These are phyloP conservation scores for Paramarasmius palmivorus DNA, from an alignment of 1,284 basidiomycete genomes.

Conservation along the genomic window DNA sequence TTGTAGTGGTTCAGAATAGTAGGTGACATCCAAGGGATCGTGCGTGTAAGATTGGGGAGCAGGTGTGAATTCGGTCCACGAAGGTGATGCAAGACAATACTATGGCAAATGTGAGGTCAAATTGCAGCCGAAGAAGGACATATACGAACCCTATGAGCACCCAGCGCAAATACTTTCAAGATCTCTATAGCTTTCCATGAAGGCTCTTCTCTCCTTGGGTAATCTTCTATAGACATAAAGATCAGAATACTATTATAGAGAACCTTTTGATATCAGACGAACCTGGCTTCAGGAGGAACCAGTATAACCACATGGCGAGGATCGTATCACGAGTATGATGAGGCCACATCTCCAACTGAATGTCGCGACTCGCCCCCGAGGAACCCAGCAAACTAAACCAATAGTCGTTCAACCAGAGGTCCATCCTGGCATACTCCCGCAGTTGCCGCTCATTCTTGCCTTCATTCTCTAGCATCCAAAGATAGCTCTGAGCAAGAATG, in stretches of 20 bases:
- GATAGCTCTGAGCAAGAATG: constrained; percentile 67
- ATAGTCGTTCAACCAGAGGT: constrained; percentile 50
- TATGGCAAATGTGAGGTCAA: constrained; percentile 28
- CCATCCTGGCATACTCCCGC: constrained; percentile 50
- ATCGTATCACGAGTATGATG: constrained; percentile 49
- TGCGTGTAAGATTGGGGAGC: constrained; percentile 23
- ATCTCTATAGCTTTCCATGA: constrained; percentile 48
- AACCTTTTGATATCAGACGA: constrained; percentile 24
- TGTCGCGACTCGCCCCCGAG: constrained; percentile 37
- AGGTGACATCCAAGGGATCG: constrained; percentile 22
- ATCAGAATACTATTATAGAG: constrained; percentile 7
- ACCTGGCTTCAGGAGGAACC: constrained; percentile 67
- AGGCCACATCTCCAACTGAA: constrained; percentile 53
- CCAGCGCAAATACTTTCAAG: constrained; percentile 62
- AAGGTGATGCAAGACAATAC: constrained; percentile 58
- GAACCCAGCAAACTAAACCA: constrained; percentile 54
- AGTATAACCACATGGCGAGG: constrained; percentile 74
- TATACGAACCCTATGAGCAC: constrained; percentile 60
- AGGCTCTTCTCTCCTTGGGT: constrained; percentile 36
- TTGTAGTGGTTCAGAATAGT: constrained; percentile 42
- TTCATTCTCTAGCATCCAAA: constrained; percentile 82
- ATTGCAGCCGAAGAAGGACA: constrained; percentile 1
- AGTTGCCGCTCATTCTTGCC: constrained; percentile 75
- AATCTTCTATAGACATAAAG: constrained; percentile 42
- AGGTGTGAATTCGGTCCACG: constrained; percentile 63